Evolutionary conservation across 2,329 filamentous ascomycete species (phyloP).

Genomic region (Colletotrichum horii): DNA sequence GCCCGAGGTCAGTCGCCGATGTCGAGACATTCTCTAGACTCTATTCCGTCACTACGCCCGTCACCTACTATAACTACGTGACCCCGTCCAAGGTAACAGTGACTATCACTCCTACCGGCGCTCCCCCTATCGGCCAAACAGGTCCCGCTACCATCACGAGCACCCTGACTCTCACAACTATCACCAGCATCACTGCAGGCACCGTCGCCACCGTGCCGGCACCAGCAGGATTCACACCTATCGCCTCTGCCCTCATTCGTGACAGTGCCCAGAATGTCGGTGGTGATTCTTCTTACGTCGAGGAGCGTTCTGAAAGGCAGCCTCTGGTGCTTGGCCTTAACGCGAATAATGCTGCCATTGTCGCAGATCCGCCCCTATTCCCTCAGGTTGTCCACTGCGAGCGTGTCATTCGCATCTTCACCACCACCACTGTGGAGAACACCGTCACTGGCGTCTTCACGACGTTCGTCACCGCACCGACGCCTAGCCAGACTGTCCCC

Average conservation of each 20-base stretch:
- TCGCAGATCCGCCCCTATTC: neutral
- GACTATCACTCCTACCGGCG: neutral
- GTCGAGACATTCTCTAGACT: conserved; percentile 2
- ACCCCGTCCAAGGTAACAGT: neutral
- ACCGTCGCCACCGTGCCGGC: neutral
- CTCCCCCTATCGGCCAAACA: neutral
- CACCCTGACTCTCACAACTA: neutral
- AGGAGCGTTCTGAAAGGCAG: neutral
- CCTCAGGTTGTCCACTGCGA: conserved; percentile 7
- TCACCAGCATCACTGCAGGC: neutral
- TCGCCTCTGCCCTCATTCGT: neutral
- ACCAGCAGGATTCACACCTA: neutral
- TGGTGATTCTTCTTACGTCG: neutral
- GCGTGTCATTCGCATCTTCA: conserved; percentile 1
- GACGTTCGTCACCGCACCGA: neutral
- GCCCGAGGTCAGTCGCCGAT: neutral
- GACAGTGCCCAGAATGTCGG: neutral
- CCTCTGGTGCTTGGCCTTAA: neutral
- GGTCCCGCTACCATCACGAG: neutral
- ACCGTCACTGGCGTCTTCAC: neutral
- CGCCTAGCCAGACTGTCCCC: neutral
- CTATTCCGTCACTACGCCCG: conserved; percentile 6
- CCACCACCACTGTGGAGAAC: neutral
- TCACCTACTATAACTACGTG: conserved; percentile 1
- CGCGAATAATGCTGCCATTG: neutral